These are phyloP conservation scores for Trichoderma cornu-damae DNA, from an alignment of 2,329 filamentous ascomycete genomes.

Conservation along the genomic window DNA sequence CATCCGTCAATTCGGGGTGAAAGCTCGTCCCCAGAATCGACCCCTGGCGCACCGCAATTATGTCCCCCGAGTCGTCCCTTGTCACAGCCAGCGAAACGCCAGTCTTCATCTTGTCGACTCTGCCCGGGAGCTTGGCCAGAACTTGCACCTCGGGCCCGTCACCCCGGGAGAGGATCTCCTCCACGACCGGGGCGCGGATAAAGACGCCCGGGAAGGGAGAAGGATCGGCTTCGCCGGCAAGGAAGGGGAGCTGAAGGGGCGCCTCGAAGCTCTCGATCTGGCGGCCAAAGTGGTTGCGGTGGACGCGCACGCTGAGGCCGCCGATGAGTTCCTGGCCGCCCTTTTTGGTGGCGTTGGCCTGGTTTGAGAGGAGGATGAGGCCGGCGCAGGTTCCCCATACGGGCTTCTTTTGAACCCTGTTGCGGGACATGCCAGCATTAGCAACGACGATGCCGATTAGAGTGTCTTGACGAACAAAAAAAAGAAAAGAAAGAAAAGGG, in stretches of 20 bases:
- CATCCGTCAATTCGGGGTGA: slow-evolving; percentile 86
- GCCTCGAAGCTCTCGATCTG: slow-evolving; percentile 90
- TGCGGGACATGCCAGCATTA: no score
- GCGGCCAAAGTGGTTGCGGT: slow-evolving; percentile 90
- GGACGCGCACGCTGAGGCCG: slow-evolving; percentile 82
- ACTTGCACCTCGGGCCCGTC: slow-evolving; percentile 40
- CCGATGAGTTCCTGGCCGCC: slow-evolving; percentile 92
- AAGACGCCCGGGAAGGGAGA: slow-evolving; percentile 72
- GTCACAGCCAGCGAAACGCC: slow-evolving; percentile 36
- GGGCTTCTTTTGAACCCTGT: slow-evolving; percentile 69
- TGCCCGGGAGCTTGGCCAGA: slow-evolving; percentile 45
- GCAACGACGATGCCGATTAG: no score
- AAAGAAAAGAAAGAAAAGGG: no score
- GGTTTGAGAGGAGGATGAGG: slow-evolving; percentile 82
- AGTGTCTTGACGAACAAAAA: no score
- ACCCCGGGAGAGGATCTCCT: slow-evolving; percentile 56
- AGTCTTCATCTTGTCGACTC: slow-evolving; percentile 36
- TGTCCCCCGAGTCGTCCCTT: slow-evolving; percentile 57
- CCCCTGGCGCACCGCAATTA: slow-evolving; percentile 82
- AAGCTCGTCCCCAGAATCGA: slow-evolving; percentile 95
- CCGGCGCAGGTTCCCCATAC: slow-evolving; percentile 97
- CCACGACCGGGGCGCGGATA: slow-evolving; percentile 89
- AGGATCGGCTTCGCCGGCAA: slow-evolving; percentile 38
- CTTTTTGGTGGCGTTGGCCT: slow-evolving; percentile 81
- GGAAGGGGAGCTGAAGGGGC: slow-evolving; percentile 66